Evolutionary conservation across 257 asterid genomes (phyloP), one percentile per base, ranked within the genome.

Genomic region (Solanum pinnatisectum): DNA sequence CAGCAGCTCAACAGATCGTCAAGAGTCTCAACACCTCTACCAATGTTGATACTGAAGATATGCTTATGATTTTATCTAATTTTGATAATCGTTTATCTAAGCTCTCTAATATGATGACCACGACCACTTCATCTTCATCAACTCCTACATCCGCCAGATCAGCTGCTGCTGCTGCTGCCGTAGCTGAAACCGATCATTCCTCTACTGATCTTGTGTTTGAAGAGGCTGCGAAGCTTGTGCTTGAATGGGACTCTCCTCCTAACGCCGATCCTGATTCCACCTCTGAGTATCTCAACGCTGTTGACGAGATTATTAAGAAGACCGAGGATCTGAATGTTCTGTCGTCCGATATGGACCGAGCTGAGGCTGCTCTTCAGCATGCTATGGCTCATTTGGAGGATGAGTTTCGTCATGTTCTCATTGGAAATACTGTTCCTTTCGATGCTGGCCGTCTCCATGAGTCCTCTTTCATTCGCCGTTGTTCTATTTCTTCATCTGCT

Each of bases 1-100:
- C 98, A 49, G 92, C 99, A 20, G 99, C 98, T 30, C 98, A 95
- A 91, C 96, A 95, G 94, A 95, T 96, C 92, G 96, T 96, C n/a
- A 93, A 94, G 92, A 93, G 95, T 12, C 97, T 96, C 18, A 94
- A 95, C 60, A 92, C 94, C 79, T 92, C 97, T 33, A 92, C 94
- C 11, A 90, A 91, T 60, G 88, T 89, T 84, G 90, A 95, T 89
- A 88, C 98, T 37, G 96, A 92, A 74, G 98, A 96, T 77, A 94
- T 96, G 98, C 91, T 95, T 37, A 87, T 91, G 87, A 95, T 96
- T 30, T 92, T 96, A 88, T 95, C 99, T 40, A 84, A 91, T 36
- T 94, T 95, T 91, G 99, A 96, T 88, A 94, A 94, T 81, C 99
- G 99, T 32, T 93, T 96, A 42, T 94, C 98, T 25, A 90, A 90